These are phyloP conservation scores for Dimargaris xerosporica DNA, from an alignment of 192 early-diverging fungal species.

Conservation along the genomic window DNA sequence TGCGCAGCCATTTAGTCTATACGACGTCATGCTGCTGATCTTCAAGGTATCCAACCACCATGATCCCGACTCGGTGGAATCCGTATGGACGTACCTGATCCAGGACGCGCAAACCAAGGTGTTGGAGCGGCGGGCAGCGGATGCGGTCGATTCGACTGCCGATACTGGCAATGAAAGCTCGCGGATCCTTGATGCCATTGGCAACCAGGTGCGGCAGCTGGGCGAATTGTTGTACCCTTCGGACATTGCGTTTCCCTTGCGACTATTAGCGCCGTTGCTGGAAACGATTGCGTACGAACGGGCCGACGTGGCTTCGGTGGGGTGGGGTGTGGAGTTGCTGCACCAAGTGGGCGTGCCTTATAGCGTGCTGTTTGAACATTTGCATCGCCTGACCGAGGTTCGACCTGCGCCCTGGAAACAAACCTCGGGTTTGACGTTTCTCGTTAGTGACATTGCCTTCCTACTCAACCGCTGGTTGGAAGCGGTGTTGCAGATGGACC, in stretches of 20 bases:
- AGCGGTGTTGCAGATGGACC: neutral
- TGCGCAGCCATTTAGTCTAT: conserved; percentile 30
- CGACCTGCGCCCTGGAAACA: neutral
- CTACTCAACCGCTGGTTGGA: conserved; percentile 9
- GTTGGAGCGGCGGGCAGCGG: conserved; percentile 10
- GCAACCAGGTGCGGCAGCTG: conserved; percentile 12
- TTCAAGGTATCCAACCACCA: conserved; percentile 39
- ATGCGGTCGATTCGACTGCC: neutral
- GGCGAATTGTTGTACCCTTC: conserved; percentile 24
- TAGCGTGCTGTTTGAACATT: conserved; percentile 21
- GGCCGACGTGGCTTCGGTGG: conserved; percentile 12
- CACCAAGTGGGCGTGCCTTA: conserved; percentile 18
- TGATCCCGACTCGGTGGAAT: conserved; percentile 20
- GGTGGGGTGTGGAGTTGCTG: conserved; percentile 16
- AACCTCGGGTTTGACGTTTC: neutral
- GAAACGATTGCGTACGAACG: conserved; percentile 14
- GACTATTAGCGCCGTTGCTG: conserved; percentile 13
- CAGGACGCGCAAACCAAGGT: conserved; percentile 20
- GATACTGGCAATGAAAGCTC: neutral
- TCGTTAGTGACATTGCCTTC: neutral
- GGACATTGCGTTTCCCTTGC: conserved; percentile 22
- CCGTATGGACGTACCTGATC: conserved; percentile 20
- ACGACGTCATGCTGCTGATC: conserved; percentile 34
- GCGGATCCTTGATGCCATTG: neutral
- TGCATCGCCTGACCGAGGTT: conserved; percentile 15